Percentiles rank a stretch among this genome's conserved stretches.
phyloP scores from a whole-genome alignment of 805 yeast species.

The Cyberlindnera petersonii region DNA sequence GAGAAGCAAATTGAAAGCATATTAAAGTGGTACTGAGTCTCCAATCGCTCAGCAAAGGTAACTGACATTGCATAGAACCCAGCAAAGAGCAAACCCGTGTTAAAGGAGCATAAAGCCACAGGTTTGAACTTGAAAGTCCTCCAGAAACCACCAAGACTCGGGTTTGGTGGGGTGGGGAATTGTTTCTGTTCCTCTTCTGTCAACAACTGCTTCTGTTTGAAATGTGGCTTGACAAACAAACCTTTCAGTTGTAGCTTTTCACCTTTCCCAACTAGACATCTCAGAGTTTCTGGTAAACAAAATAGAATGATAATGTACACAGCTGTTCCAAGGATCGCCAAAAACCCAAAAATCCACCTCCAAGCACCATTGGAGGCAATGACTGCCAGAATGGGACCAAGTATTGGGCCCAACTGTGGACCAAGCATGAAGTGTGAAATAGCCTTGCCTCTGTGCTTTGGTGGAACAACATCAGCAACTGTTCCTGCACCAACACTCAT shows the following conservation, averaged over 20 bases:
- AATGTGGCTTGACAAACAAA: constrained; percentile 31
- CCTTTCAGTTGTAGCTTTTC: constrained; percentile 26
- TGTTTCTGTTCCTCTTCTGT: constrained; percentile 12
- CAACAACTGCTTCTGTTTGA: constrained; percentile 25
- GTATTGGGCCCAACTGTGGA: constrained; percentile 79
- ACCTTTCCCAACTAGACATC: constrained; percentile 56
- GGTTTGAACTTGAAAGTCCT: constrained; percentile 39
- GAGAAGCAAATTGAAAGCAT: constrained; percentile 39
- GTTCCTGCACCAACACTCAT: constrained; percentile 93
- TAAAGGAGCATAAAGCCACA: constrained; percentile 41
- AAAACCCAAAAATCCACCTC: constrained; percentile 80
- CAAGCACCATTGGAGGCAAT: constrained; percentile 68
- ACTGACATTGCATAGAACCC: constrained; percentile 51
- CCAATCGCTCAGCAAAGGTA: constrained; percentile 41
- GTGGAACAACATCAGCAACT: constrained; percentile 67
- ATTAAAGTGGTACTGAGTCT: constrained; percentile 35
- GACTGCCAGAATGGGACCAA: constrained; percentile 81
- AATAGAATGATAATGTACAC: constrained; percentile 49
- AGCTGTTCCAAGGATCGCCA: constrained; percentile 62
- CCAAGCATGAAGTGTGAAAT: constrained; percentile 86
- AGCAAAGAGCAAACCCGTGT: constrained; percentile 50
- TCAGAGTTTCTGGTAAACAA: constrained; percentile 74
- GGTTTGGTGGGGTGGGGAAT: constrained; percentile 45
- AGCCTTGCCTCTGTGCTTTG: constrained; percentile 69
- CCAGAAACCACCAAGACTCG: constrained; percentile 36